These are phyloP conservation scores for Collybia nuda DNA, from an alignment of 768 basidiomycete species.

Conservation along the genomic window DNA sequence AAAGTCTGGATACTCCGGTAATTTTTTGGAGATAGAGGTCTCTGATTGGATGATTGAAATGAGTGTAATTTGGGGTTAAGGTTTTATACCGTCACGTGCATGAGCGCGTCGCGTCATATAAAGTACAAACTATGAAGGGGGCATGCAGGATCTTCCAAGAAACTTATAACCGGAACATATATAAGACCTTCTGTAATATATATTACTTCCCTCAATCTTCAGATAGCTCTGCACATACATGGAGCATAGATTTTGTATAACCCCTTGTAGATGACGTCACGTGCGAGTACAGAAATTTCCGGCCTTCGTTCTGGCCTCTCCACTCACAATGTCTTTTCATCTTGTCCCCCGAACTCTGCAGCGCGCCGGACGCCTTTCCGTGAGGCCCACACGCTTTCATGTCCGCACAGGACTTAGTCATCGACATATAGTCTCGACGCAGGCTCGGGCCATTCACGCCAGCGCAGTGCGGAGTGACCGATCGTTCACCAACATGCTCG, in stretches of 20 bases:
- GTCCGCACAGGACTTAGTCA: background rate
- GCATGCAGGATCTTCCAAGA: too few relatives aligned
- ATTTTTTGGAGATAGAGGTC: slow-evolving; percentile 15
- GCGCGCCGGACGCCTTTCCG: background rate
- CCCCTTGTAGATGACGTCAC: background rate
- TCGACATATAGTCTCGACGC: background rate
- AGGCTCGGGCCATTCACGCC: slow-evolving; percentile 14
- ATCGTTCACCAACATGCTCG: slow-evolving; percentile 72
- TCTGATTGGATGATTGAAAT: slow-evolving; percentile 4
- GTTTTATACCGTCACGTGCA: slow-evolving; percentile 5
- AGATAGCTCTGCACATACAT: background rate
- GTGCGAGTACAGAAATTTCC: background rate
- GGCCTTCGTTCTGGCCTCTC: background rate
- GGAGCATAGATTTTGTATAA: background rate
- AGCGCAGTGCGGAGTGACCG: slow-evolving; percentile 18
- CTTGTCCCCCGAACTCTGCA: slow-evolving; percentile 5
- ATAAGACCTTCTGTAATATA: too few relatives aligned
- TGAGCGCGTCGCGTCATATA: slow-evolving; percentile 10
- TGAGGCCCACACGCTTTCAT: too few relatives aligned
- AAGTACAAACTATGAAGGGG: background rate
- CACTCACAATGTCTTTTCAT: slow-evolving; percentile 8
- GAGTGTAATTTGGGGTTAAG: background rate
- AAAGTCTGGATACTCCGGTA: slow-evolving; percentile 1
- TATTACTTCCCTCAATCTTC: too few relatives aligned
- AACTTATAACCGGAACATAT: too few relatives aligned